Conservation (phyloP, 345 rosid genomes). For the Psidium friedrichsthalianum region DNA sequence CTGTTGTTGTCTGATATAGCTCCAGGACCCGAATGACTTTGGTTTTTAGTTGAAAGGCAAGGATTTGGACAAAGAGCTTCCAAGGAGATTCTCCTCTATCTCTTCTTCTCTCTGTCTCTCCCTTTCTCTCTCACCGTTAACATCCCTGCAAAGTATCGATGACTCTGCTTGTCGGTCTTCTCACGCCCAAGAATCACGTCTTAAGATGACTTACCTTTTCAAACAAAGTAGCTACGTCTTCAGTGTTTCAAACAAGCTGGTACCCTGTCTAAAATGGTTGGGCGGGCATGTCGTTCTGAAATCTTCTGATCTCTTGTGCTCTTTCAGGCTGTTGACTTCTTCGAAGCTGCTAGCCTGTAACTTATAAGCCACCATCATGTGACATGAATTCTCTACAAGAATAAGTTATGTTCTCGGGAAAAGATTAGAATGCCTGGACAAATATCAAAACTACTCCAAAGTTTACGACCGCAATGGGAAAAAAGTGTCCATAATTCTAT, state of each 20-base stretch:
- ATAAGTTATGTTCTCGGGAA: not conserved
- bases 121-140: not conserved
- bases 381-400: not conserved
- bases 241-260: not conserved
- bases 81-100: not conserved
- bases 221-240: not conserved
- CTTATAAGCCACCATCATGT: not conserved
- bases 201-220: not conserved
- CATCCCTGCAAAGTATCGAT: not conserved
- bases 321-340: not conserved
- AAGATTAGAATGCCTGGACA: not conserved
- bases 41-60: not conserved
- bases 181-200: not conserved
- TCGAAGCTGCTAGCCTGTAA: not conserved
- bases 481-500: not conserved
- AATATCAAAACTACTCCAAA: not conserved
- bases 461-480: not conserved
- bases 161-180: not conserved
- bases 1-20: not conserved
- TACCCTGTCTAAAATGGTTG: not conserved
- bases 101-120: not conserved
- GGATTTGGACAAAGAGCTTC: not conserved
- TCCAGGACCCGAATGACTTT: not conserved
- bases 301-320: not conserved
- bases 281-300: not conserved